Percentiles rank a stretch among this genome's conserved stretches.
Evolutionary conservation across 495 filamentous ascomycete genomes (phyloP).

Genomic region (Lasiosphaeria ovina): DNA sequence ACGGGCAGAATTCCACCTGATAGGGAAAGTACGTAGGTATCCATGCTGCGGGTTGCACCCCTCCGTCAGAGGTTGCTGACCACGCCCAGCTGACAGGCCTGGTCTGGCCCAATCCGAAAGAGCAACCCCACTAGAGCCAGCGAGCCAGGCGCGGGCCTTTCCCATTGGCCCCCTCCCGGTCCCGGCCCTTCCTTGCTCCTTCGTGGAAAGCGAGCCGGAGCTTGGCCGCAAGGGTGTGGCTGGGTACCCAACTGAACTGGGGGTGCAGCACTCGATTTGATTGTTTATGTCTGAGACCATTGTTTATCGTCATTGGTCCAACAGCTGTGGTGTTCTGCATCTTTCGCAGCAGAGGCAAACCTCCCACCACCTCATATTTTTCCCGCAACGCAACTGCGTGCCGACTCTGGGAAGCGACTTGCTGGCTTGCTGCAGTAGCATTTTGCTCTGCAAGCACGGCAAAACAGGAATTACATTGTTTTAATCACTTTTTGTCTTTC

Average conservation of each 20-base stretch:
- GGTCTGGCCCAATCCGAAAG: no score
- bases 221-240: conserved; percentile 4
- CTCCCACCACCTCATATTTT: neutral
- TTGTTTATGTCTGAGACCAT: conserved; percentile 18
- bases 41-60: no score
- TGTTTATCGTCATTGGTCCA: conserved; percentile 19
- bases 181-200: neutral
- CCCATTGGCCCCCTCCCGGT: neutral
- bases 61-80: no score
- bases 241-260: neutral
- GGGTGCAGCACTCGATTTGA: neutral
- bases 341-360: neutral
- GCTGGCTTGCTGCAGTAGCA: neutral
- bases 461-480: no score
- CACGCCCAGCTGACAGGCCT: no score
- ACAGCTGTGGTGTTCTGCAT: neutral
- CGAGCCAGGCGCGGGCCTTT: neutral
- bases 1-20: no score
- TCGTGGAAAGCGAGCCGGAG: no score
- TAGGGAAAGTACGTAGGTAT: no score
- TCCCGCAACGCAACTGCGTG: neutral
- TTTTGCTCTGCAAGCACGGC: neutral
- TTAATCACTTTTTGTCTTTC: no score
- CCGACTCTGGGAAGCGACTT: neutral
- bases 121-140: neutral